Evolutionary conservation across 331 rosid species (phyloP), one percentile per base, ranked within the genome.

Genomic region (Prunus yedoensis): DNA sequence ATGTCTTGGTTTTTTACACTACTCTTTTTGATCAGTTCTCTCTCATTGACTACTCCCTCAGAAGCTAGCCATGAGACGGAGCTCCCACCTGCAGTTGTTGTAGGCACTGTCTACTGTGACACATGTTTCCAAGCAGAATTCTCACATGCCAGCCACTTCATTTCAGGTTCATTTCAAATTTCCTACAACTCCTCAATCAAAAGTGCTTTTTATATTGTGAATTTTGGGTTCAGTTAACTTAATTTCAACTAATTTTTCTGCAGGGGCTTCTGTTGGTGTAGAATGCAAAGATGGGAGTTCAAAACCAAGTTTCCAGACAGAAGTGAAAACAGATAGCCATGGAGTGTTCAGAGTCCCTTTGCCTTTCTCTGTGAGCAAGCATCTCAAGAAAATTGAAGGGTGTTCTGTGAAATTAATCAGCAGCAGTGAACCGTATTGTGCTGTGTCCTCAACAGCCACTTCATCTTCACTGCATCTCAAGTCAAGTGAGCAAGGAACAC

Each of bases 251-350:
- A 1, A 7, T 67, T 35, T 70, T 60, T 77, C 20, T 78, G 64
- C 91, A 94, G 97, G 96, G 77, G 99, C 99, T 43, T 79, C 89
- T 52, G 94, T 95, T 70, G 90, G 82, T 45, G 90, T 92, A n/a
- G 97, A 92, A 78, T 95, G 99, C 94, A 85, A 82, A 82, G 82
- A 85, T 77, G 88, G 66, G 66, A 81, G 46, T 25, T 61, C 38
- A 63, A 81, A 77, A 28, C 76, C 82, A 50, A 77, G 78, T 43
- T 90, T 92, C 81, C 75, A 67, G 59, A 77, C 84, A 68, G 85
- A 91, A 84, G 98, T 79, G 66, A 91, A 82, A 75, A 95, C 98
- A 59, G 79, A 91, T 70, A 70, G 75, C 60, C 77, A 83, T 18
- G 99, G 99, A 14, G 88, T 84, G 67, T 95, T 95, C 70, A 88